phyloP scores from a whole-genome alignment of 495 filamentous ascomycete genomes.

The Neurospora sp. region DNA sequence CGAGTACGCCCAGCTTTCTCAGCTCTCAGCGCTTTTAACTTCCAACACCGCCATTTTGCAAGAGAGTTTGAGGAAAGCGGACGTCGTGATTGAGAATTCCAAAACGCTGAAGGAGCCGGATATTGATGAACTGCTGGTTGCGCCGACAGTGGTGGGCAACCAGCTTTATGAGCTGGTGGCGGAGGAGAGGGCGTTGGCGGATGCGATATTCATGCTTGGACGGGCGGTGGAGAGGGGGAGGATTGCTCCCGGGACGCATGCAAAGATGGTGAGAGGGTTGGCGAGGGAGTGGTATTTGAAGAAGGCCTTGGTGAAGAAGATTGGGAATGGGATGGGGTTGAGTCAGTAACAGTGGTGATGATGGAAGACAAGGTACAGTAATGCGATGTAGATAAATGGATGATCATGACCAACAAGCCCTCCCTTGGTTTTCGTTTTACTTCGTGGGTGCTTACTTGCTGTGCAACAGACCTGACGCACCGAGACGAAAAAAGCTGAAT shows the following conservation, averaged over 20 bases:
- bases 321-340: conserved; percentile 70
- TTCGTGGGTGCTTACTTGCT: neutral
- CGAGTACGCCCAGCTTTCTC: conserved; percentile 60
- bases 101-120: conserved; percentile 38
- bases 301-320: conserved; percentile 82
- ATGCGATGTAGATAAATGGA: neutral
- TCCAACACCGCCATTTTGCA: conserved; percentile 72
- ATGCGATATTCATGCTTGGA: conserved; percentile 77
- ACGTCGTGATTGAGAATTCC: conserved; percentile 62
- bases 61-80: conserved; percentile 65
- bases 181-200: conserved; percentile 74
- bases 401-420: neutral
- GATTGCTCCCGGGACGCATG: conserved; percentile 72
- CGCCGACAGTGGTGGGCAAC: conserved; percentile 82
- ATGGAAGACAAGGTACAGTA: neutral
- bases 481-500: neutral
- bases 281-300: conserved; percentile 87
- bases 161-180: conserved; percentile 83
- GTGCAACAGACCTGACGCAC: neutral
- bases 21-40: conserved; percentile 58
- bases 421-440: neutral
- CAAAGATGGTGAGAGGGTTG: conserved; percentile 68
- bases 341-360: neutral
- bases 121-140: conserved; percentile 87
- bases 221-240: conserved; percentile 72